A percentile compares a stretch with the other conserved stretches of the same genome.
These are phyloP conservation scores for Hylodesmum podocarpum DNA, from an alignment of 306 rosid species.

Conservation along the genomic window DNA sequence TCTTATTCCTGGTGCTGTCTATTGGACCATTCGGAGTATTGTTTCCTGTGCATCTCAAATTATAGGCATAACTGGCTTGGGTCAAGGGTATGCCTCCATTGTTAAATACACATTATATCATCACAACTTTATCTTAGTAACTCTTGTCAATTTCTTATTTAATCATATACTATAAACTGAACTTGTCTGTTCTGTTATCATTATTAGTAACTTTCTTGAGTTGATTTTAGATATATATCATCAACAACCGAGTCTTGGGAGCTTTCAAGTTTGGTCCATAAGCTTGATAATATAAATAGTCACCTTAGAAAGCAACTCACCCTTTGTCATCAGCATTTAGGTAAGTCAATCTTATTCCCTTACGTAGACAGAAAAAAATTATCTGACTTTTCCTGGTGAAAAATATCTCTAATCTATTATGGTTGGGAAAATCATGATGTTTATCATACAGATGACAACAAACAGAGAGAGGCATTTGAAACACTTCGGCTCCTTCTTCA, in stretches of 20 bases:
- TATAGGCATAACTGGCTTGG: constrained; percentile 44
- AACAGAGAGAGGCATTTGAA: constrained; percentile 45
- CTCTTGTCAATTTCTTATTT: background rate
- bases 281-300: constrained; percentile 48
- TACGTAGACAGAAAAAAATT: too few species aligned
- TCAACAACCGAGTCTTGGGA: constrained; percentile 71
- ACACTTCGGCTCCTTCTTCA: constrained; percentile 33
- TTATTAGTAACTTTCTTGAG: background rate
- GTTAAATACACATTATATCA: background rate
- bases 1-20: constrained; percentile 58
- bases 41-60: constrained; percentile 55
- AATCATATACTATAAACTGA: background rate
- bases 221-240: constrained; percentile 39
- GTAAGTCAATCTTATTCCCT: constrained; percentile 35
- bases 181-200: background rate
- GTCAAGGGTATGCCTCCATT: constrained; percentile 41
- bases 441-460: constrained; percentile 46
- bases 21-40: constrained; percentile 68
- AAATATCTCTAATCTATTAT: background rate
- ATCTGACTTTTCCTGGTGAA: background rate
- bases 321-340: constrained; percentile 44
- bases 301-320: constrained; percentile 54
- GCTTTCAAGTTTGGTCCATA: constrained; percentile 63
- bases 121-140: background rate
- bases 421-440: constrained; percentile 1